These are phyloP conservation scores for Infundibulicybe gibba DNA, from an alignment of 768 basidiomycete genomes.

Conservation along the genomic window DNA sequence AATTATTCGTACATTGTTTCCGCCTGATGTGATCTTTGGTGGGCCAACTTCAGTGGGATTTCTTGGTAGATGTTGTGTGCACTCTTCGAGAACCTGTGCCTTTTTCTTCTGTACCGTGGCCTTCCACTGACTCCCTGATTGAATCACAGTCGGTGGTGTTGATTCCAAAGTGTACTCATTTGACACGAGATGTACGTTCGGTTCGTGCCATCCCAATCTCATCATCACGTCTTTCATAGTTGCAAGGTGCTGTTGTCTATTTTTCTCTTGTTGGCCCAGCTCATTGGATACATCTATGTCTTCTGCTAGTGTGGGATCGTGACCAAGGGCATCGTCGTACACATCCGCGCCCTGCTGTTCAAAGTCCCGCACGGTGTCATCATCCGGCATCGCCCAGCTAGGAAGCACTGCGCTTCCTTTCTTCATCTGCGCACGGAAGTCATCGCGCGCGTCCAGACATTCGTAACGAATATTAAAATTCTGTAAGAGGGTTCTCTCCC, in stretches of 20 bases:
- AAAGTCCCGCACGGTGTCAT: neutral
- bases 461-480: slow-evolving; percentile 23
- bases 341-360: neutral
- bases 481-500: slow-evolving; percentile 11
- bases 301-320: neutral
- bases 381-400: neutral
- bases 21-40: neutral
- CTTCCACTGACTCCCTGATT: neutral
- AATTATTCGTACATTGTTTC: slow-evolving; percentile 4
- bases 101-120: neutral
- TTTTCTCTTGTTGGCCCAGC: neutral
- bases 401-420: neutral
- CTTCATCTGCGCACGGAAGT: slow-evolving; percentile 15
- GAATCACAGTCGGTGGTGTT: neutral
- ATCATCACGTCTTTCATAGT: neutral
- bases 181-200: neutral
- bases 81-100: neutral
- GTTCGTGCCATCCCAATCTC: neutral
- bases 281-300: neutral
- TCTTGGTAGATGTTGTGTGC: neutral
- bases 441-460: slow-evolving; percentile 25
- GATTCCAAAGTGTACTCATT: neutral
- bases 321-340: neutral
- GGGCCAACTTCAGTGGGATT: too few species aligned
- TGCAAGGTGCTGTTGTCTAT: neutral